Evolutionary conservation across 2,329 filamentous ascomycete species (phyloP).

Genomic region (Sphaerostilbella broomeana): DNA sequence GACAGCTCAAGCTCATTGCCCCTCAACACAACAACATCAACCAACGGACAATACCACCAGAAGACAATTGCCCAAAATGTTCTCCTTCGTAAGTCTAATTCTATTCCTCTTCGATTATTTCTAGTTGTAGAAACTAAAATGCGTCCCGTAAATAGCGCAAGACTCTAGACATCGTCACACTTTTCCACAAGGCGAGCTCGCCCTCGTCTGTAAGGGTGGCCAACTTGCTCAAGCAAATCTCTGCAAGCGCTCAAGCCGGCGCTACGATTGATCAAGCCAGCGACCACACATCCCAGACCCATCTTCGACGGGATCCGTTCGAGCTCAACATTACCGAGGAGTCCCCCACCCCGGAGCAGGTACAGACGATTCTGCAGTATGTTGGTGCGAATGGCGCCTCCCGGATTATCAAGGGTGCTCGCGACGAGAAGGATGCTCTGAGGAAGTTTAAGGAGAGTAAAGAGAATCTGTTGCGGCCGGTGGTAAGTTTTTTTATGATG

Average conservation of each 20-base stretch:
- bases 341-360: conserved; percentile 72
- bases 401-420: conserved; percentile 66
- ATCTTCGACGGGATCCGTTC: conserved; percentile 58
- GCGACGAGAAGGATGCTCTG: conserved; percentile 68
- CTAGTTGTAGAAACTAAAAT: neutral
- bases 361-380: conserved; percentile 79
- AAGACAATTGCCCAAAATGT: conserved; percentile 15
- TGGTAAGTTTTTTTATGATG: conserved; percentile 50
- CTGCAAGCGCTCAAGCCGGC: conserved; percentile 58
- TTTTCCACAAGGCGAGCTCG: conserved; percentile 82
- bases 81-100: conserved; percentile 18
- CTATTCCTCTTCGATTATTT: neutral
- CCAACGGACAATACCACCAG: neutral
- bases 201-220: conserved; percentile 67
- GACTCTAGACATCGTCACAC: conserved; percentile 82
- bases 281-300: conserved; percentile 54
- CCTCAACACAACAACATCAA: neutral
- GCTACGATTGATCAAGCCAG: conserved; percentile 71
- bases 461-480: conserved; percentile 64
- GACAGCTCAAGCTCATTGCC: neutral
- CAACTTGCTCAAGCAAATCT: conserved; percentile 72
- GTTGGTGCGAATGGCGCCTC: conserved; percentile 57
- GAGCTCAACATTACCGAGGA: conserved; percentile 79
- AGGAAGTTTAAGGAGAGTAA: conserved; percentile 66
- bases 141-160: conserved; percentile 41